Percentiles rank a stretch among this genome's conserved stretches.
phyloP scores from a whole-genome alignment of 1,284 basidiomycete species.

The Termitomyces sp. region DNA sequence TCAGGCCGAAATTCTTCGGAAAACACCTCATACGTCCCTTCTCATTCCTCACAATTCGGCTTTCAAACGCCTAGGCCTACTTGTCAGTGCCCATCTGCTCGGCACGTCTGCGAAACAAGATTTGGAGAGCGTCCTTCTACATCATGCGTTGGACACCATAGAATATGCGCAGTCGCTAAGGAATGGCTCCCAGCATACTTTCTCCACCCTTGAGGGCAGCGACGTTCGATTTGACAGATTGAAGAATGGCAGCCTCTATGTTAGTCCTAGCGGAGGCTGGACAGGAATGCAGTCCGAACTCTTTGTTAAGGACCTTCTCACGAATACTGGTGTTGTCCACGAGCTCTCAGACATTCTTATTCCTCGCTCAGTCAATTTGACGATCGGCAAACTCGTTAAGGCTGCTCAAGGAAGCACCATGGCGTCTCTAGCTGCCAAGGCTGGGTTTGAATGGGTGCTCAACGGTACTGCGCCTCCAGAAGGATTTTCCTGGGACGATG shows the following conservation, averaged over 20 bases:
- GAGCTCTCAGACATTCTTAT: conserved; percentile 85
- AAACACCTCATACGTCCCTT: conserved; percentile 70
- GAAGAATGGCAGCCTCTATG: conserved; percentile 43
- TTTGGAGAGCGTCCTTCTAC: conserved; percentile 76
- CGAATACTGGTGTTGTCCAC: conserved; percentile 89
- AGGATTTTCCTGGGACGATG: conserved; percentile 53
- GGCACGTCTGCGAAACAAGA: conserved; percentile 72
- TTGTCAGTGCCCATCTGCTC: conserved; percentile 87
- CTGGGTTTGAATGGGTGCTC: conserved; percentile 86
- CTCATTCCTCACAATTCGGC: conserved; percentile 88
- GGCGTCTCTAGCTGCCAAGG: conserved; percentile 77
- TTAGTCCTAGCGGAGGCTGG: conserved; percentile 74
- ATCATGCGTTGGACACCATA: conserved; percentile 78
- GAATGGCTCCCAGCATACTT: conserved; percentile 64
- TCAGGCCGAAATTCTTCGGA: conserved; percentile 67
- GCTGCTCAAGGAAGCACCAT: conserved; percentile 88
- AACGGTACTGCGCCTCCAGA: conserved; percentile 78
- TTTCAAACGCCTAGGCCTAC: conserved; percentile 77
- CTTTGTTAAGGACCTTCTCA: conserved; percentile 62
- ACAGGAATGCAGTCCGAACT: conserved; percentile 57
- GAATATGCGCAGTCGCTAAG: conserved; percentile 66
- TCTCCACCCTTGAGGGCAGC: conserved; percentile 68
- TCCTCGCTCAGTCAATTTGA: conserved; percentile 84
- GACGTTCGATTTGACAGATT: conserved; percentile 58
- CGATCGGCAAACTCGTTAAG: conserved; percentile 82